Conservation (phyloP, 176 grass and related monocot species). For the Phoenix roebelenii region DNA sequence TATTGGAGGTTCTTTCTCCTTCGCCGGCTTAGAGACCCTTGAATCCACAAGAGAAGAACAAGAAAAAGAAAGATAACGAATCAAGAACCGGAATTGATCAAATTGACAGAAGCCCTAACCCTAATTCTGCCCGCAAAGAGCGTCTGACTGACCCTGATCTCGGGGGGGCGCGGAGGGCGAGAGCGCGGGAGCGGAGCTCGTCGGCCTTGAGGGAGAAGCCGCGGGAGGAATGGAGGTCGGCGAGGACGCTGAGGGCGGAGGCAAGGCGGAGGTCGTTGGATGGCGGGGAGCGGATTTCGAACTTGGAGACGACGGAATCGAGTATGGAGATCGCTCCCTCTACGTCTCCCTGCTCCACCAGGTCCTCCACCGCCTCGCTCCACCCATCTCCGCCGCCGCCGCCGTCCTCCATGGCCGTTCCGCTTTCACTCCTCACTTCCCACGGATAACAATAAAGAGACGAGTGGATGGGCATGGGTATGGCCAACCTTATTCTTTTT, state of each 20-base stretch:
- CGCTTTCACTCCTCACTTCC: neutral
- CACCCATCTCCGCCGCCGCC: slow-evolving; percentile 21
- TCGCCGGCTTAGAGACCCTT: slow-evolving; percentile 21
- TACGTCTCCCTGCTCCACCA: slow-evolving; percentile 52
- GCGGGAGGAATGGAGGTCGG: slow-evolving; percentile 51
- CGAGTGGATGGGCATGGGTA: too few species aligned
- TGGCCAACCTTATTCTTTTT: too few species aligned
- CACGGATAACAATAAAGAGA: too few species aligned
- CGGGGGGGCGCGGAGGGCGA: slow-evolving; percentile 33
- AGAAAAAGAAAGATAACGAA: neutral
- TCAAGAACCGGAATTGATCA: slow-evolving; percentile 3
- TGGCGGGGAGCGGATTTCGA: slow-evolving; percentile 15
- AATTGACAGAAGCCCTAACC: too few species aligned
- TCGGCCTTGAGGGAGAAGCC: slow-evolving; percentile 56
- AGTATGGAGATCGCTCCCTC: slow-evolving; percentile 65
- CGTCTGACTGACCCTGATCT: slow-evolving; percentile 29
- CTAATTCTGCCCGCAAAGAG: too few species aligned
- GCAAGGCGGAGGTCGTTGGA: slow-evolving; percentile 37
- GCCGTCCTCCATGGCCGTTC: neutral
- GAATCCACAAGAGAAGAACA: neutral
- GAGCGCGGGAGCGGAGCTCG: slow-evolving; percentile 55
- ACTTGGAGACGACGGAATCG: slow-evolving; percentile 40
- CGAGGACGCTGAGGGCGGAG: slow-evolving; percentile 65
- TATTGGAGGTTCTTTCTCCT: slow-evolving; percentile 21
- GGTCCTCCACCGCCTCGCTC: slow-evolving; percentile 78